A percentile compares a stretch with the other conserved stretches of the same genome.
Conservation (phyloP, 345 rosid species). For the Salix suchowensis region DNA sequence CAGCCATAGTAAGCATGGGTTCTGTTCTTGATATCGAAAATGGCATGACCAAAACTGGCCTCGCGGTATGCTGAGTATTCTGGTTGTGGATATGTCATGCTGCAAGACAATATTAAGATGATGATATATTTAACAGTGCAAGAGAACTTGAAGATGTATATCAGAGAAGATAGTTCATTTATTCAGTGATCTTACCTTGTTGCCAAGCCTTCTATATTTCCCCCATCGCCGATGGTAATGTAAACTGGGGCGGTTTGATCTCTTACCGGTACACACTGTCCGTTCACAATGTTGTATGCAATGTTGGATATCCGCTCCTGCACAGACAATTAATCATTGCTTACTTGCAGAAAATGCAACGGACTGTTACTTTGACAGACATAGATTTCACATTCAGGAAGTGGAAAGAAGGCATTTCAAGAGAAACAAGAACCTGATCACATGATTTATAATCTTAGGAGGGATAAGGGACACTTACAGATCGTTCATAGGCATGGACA, state of each 20-base stretch:
- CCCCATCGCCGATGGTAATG: slow-evolving; percentile 86
- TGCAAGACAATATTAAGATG: slow-evolving; percentile 20
- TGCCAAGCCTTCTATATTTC: slow-evolving; percentile 78
- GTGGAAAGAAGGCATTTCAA: not conserved
- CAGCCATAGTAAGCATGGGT: slow-evolving; percentile 76
- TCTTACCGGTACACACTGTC: slow-evolving; percentile 46
- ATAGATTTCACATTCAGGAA: not conserved
- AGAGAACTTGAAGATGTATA: not conserved
- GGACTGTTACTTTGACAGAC: not conserved
- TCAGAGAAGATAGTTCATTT: not conserved
- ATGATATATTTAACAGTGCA: not conserved
- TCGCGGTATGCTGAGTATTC: slow-evolving; percentile 82
- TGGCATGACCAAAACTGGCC: slow-evolving; percentile 90
- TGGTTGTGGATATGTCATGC: slow-evolving; percentile 92
- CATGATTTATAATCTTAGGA: not conserved
- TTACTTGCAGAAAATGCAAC: not conserved
- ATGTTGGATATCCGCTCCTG: slow-evolving; percentile 84
- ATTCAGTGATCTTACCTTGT: slow-evolving; percentile 45
- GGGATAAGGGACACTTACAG: slow-evolving; percentile 47
- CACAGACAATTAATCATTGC: not conserved
- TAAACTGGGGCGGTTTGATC: slow-evolving; percentile 77
- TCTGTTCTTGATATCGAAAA: slow-evolving; percentile 69
- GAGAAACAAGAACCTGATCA: not conserved
- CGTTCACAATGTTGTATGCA: slow-evolving; percentile 64
- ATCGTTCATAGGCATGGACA: slow-evolving; percentile 91